Evolutionary conservation across 2,329 filamentous ascomycete species (phyloP), one percentile per base, ranked within the genome.

Genomic region (Colletotrichum destructivum): DNA sequence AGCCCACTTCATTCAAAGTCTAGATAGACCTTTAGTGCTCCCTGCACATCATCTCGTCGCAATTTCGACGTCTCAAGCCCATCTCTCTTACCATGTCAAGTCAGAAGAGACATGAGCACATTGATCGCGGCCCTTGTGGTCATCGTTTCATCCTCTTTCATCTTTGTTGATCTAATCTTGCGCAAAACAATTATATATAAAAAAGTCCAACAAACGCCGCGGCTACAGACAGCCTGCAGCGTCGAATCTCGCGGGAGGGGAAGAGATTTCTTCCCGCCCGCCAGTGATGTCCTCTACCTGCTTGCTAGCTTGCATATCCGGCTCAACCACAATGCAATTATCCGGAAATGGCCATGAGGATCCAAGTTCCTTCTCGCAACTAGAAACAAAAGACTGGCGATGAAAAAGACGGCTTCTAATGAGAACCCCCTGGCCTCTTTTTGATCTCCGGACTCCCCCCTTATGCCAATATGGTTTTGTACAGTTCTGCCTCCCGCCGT

Each of bases 401-500:
- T 31, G 46, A 61, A 68, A 49, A 57, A 62, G 26, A 66, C 51
- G 46, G 44, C 65, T 62, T 57, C 59, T 67, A 35, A 61, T 71
- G 65, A 69, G 69, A 21, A 59, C 52, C 69, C 56, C 69, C 52
- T 62, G 52, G 44, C 57, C 69, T 55, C 65, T 68, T 68, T 71
- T 71, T 71, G 59, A 63, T 40, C 51, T 57, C 68, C 65, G 31
- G 64, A 71, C 69, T 71, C 69, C 69, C 57, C 69, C 61, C 64
- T 35, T 40, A 69, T 71, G 69, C 65, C 69, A 21, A 59, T 54
- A 46, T 69, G 38, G 51, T 62, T 71, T 71, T 71, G 52, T 71
- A 71, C 69, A 71, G 65, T 69, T 63, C 69, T 69, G 69, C 69
- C 65, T 68, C 65, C 65, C 52, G 65, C 61, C 59, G 42, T 71